phyloP scores from a whole-genome alignment of 495 filamentous ascomycete genomes.

The Hypoxylon rickii region DNA sequence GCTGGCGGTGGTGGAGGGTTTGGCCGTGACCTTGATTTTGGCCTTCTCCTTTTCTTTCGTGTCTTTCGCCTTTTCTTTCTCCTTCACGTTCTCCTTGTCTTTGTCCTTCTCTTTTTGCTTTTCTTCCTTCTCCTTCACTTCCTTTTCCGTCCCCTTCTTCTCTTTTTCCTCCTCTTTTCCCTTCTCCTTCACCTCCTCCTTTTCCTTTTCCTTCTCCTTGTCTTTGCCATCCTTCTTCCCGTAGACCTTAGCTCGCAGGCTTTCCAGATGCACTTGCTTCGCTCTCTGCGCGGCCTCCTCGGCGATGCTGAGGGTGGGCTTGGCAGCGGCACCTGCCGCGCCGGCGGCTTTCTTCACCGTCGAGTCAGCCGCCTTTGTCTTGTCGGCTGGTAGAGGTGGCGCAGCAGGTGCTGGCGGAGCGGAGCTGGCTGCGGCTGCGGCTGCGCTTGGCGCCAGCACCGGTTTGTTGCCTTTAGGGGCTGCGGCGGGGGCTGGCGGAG shows the following conservation, averaged over 20 bases:
- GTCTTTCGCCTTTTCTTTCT: too few relatives aligned
- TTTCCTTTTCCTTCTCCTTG: background rate
- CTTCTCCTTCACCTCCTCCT: too few relatives aligned
- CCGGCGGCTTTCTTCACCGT: constrained; percentile 24
- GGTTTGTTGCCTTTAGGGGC: constrained; percentile 37
- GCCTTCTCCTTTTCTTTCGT: too few relatives aligned
- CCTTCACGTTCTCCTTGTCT: too few relatives aligned
- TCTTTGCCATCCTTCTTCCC: constrained; percentile 38
- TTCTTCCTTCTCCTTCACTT: too few relatives aligned
- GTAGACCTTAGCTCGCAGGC: constrained; percentile 46
- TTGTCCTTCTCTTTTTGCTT: too few relatives aligned
- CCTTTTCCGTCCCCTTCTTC: too few relatives aligned
- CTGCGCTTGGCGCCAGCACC: constrained; percentile 37
- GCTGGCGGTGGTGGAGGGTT: too few relatives aligned
- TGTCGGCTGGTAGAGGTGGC: constrained; percentile 23
- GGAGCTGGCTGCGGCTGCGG: constrained; percentile 43
- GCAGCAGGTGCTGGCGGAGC: constrained; percentile 28
- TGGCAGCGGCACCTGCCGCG: constrained; percentile 21
- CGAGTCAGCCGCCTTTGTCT: constrained; percentile 10
- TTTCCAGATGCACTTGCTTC: constrained; percentile 53
- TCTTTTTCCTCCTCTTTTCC: too few relatives aligned
- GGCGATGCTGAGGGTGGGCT: constrained; percentile 66
- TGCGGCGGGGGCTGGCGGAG: constrained; percentile 22
- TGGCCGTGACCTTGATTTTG: too few relatives aligned
- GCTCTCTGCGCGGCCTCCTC: constrained; percentile 72